Base-by-base conservation (phyloP, 78 protist genomes). In the Emiliania huxleyi region DNA sequence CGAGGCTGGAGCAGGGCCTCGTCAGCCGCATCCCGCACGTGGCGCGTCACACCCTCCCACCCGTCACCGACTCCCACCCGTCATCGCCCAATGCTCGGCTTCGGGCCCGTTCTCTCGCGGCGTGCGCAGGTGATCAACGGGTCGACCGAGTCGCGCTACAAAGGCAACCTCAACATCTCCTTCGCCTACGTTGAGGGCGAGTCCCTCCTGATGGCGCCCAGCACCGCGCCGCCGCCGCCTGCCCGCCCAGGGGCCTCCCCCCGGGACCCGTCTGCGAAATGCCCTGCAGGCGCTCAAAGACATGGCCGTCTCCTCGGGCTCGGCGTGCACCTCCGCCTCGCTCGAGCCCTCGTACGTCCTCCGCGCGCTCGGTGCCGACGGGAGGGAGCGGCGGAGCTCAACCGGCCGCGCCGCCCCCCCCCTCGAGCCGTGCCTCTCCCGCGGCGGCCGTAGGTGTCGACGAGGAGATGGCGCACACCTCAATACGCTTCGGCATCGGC, bases 171-270 rank as follows among this genome's bases (percentile, higher is more conserved):
- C 71, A 99, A 99, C 96, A 21, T 98, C n/a, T 96, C 98, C 18
- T 99, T 99, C 89, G 97, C 98, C 8, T 98, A 93, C 87, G 98
- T 99, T 42, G 99, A 99, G 92, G 99, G 99, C 92, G 99, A 98
- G 91, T 49, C 94, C 0, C 87, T 98, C n/a, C 94, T 98, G 48
- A 97, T 98, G 99, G 98, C 97, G n/a, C 4, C 95, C 98, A 55
- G n/a, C n/a, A n/a, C n/a, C n/a, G n/a, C n/a, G n/a, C n/a, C n/a
- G n/a, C n/a, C n/a, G n/a, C n/a, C n/a, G n/a, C n/a, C n/a, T n/a
- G n/a, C n/a, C n/a, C n/a, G n/a, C n/a, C n/a, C n/a, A n/a, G n/a
- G n/a, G n/a, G n/a, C n/a, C 69, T 55, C 69, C 69, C 19, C 15
- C 19, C 19, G 19, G n/a, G 15, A 55, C 69, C 19, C 43, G 15